Percentiles rank a stretch among this genome's conserved stretches.
Conservation (phyloP, 108 stramenopile species). For the Skeletonema costatum region DNA sequence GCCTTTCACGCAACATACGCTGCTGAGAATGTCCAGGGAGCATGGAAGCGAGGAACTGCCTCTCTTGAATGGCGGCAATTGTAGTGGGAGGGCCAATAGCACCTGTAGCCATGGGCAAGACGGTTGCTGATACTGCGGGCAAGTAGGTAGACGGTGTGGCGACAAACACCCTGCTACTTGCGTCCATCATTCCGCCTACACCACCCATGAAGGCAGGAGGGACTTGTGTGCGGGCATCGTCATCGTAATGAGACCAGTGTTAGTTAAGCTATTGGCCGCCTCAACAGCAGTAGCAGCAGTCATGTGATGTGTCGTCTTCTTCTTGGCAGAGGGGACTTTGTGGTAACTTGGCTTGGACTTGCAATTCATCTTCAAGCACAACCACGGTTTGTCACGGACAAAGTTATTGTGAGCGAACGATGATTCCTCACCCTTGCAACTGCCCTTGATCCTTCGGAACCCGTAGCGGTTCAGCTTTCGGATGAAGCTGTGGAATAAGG, state of each 20-base stretch:
- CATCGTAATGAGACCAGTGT: too few relatives aligned
- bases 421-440: not conserved
- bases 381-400: not conserved
- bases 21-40: not conserved
- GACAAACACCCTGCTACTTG: not conserved
- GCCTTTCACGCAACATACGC: not conserved
- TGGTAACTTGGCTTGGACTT: not conserved
- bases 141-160: not conserved
- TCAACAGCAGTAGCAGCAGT: not conserved
- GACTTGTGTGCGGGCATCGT: not conserved
- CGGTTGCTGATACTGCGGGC: not conserved
- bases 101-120: not conserved
- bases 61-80: not conserved
- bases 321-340: not conserved
- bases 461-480: slow-evolving; percentile 22
- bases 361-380: not conserved
- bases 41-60: not conserved
- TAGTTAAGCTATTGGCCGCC: not conserved
- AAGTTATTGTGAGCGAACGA: not conserved
- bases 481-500: slow-evolving; percentile 46
- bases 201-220: not conserved
- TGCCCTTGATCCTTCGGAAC: slow-evolving; percentile 5
- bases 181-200: not conserved
- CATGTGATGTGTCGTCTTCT: not conserved
- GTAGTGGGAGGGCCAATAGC: not conserved